Evolutionary conservation across 805 yeast species (phyloP), one percentile per base, ranked within the genome.

Genomic region (Teunomyces barrocoloradensis): DNA sequence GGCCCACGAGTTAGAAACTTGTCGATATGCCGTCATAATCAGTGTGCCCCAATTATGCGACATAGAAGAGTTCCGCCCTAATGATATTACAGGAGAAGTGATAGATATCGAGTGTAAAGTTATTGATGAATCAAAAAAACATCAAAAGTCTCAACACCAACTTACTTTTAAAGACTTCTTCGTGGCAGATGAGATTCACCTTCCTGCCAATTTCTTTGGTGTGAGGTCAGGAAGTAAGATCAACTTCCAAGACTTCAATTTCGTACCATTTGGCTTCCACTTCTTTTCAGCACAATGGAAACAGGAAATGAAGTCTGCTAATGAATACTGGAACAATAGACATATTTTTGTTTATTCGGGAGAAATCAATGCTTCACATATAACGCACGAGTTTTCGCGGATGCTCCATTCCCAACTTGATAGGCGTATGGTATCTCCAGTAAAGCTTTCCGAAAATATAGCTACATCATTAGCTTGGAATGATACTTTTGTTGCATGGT

Each of bases 11-110:
- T 63, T 72, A 28, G 73, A 71, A 46, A 79, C 84, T 0, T 84
- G 90, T 59, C 75, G 75, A 39, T 84, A 84, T 57, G 71, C 71
- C 52, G 71, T 81, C 63, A 67, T 68, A 23, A 63, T 84, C 3
- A 72, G 71, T 41, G 71, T 82, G 0, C 82, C 83, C 0, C 58
- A 64, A 6, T 64, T 84, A 20, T 84, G 89, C 53, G 48, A 48
- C 45, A 39, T 59, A 57, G 59, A 68, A 54, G 73, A 69, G 41
- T 69, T 73, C 44, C 43, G 48, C 34, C 67, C 69, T 4, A 57
- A 47, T 20, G 46, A 54, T 12, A 43, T 52, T 9, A 61, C 60
- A 20, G 67, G 63, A 23, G 53, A 59, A 23, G 57, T 59, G 29
- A 49, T 60, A 9, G 67, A 63, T 27, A 54, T 71, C 6, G 60